Evolutionary conservation across 1,139 yeast genomes (phyloP).

Genomic region (Candida sanyaensis): DNA sequence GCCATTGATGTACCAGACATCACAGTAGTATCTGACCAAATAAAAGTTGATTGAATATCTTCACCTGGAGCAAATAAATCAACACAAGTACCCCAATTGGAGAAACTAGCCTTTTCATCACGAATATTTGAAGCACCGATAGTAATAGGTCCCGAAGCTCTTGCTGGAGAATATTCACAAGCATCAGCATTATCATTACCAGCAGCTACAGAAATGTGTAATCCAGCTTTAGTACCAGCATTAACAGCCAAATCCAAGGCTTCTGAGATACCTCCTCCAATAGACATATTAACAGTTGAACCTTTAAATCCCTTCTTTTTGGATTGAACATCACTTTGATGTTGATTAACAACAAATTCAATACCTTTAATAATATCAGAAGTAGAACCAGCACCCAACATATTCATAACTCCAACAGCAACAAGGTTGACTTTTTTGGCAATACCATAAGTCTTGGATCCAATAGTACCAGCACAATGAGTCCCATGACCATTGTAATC

Average conservation of each 20-base stretch:
- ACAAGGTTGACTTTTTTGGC: conserved; percentile 74
- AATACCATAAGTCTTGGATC: conserved; percentile 72
- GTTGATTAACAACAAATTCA: conserved; percentile 72
- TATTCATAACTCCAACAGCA: conserved; percentile 62
- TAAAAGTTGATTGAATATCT: conserved; percentile 80
- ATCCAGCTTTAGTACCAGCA: conserved; percentile 80
- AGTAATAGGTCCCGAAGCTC: conserved; percentile 72
- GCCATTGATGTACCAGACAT: conserved; percentile 99
- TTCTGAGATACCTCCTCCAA: conserved; percentile 86
- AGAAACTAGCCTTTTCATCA: conserved; percentile 76
- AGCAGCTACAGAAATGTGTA: conserved; percentile 86
- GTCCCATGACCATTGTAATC: conserved; percentile 98
- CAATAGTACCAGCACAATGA: conserved; percentile 87
- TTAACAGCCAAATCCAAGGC: conserved; percentile 79
- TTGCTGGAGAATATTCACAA: conserved; percentile 81
- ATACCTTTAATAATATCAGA: conserved; percentile 82
- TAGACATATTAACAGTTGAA: conserved; percentile 87
- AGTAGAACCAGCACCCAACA: conserved; percentile 70
- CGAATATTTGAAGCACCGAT: conserved; percentile 82
- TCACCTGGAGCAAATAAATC: conserved; percentile 87
- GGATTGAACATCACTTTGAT: conserved; percentile 55
- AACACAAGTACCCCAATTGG: conserved; percentile 83
- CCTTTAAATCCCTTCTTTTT: conserved; percentile 72
- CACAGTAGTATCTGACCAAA: conserved; percentile 67
- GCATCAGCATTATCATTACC: conserved; percentile 89